Evolutionary conservation across 176 grass and related monocot species (phyloP), one percentile per base, ranked within the genome.

Genomic region (Aegilops speltoides): DNA sequence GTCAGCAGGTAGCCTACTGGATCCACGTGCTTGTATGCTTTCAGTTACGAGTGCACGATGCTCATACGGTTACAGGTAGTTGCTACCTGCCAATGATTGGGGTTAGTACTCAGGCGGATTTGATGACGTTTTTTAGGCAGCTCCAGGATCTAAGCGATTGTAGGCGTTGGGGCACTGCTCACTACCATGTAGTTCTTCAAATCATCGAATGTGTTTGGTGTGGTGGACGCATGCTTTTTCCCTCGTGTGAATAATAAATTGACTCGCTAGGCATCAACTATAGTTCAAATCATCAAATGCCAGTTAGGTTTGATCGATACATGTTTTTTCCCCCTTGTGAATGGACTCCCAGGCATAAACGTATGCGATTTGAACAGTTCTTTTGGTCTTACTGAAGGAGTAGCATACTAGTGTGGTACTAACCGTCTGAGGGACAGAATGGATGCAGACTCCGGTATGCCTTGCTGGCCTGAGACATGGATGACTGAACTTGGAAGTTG

Each of bases 1-100:
- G 7, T 45, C 68, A n/a, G 48, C 85, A 91, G 89, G 89, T 90
- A 83, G 13, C 72, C 13, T 59, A 20, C 56, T 29, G 25, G 31
- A 24, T 33, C 73, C 80, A 13, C 82, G 13, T 50, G 20, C 41
- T 32, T 31, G 22, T 22, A 23, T 41, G 40, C 40, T 41, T 41
- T 41, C 40, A 41, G 40, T 41, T 41, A 41, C 40, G 40, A 41
- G 40, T 41, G 10, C 40, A 41, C 40, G 40, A 41, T 41, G 40
- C 40, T 41, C 40, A 41, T 54, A 26, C 15, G 3, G 50, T 60
- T 78, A 23, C 46, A 2, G 31, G 63, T 66, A 9, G 11, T 36
- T 84, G 82, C 52, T 77, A 3, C 23, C 14, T 73, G 12, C 66
- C 10, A 41, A 31, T 69, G 71, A 36, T 68, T 86, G 83, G 36